Evolutionary conservation across 805 yeast species (phyloP).

Genomic region (Wickerhamomyces subpelliculosus): DNA sequence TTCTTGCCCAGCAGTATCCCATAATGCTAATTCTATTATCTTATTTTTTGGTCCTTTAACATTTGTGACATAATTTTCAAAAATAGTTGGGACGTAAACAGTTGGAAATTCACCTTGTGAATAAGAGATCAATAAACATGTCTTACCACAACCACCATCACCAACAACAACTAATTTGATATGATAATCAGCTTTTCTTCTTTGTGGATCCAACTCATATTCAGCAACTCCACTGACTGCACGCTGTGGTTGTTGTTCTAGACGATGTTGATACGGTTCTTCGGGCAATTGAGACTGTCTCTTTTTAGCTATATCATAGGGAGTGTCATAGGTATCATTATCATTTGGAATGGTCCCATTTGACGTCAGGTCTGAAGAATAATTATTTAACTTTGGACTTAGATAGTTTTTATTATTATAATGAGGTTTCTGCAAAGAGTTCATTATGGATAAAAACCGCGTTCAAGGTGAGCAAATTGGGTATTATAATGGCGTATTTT

Average conservation of each 20-base stretch:
- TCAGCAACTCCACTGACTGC: slow-evolving; percentile 19
- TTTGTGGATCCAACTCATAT: slow-evolving; percentile 19
- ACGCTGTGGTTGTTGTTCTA: neutral
- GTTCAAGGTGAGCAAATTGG: too few species aligned
- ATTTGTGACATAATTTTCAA: slow-evolving; percentile 67
- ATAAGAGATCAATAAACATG: slow-evolving; percentile 61
- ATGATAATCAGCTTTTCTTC: slow-evolving; percentile 28
- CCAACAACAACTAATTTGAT: slow-evolving; percentile 76
- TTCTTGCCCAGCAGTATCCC: slow-evolving; percentile 93
- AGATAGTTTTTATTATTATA: neutral
- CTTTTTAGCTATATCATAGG: slow-evolving; percentile 22
- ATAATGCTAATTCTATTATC: slow-evolving; percentile 60
- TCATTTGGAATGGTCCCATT: slow-evolving; percentile 2
- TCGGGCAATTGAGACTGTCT: slow-evolving; percentile 9
- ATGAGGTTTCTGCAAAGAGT: slow-evolving; percentile 2
- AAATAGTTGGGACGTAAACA: slow-evolving; percentile 73
- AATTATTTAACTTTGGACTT: neutral
- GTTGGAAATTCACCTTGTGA: slow-evolving; percentile 66
- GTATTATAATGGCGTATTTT: too few species aligned
- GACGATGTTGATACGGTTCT: neutral
- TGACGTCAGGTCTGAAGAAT: neutral
- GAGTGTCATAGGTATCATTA: slow-evolving; percentile 18
- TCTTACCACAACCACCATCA: slow-evolving; percentile 90
- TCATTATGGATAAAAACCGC: too few species aligned
- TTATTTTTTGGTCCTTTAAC: slow-evolving; percentile 42